Evolutionary conservation across 78 protist species (phyloP), one percentile per base, ranked within the genome.

Genomic region (Dictyostelium purpureum): DNA sequence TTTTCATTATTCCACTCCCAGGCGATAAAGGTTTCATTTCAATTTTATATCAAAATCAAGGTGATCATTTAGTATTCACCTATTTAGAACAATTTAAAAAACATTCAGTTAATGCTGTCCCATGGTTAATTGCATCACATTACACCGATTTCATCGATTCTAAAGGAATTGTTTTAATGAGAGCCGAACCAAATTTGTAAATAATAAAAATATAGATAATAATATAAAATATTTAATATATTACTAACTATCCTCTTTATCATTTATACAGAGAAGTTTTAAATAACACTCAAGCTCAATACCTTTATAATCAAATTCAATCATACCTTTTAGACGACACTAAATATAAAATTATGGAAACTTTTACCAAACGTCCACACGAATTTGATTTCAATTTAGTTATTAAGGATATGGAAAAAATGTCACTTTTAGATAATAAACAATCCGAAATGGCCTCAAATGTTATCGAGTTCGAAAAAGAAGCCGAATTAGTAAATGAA

Each of bases 121-220:
- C 80, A 11, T 85, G 92, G 92, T 19, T 85, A 37, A 43, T 70
- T 6, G 92, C 92, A 9, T 47, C 92, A 0, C 92, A 85, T 38
- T 85, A 85, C 35, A 85, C 63, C 14, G 92, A 85, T 74, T 57
- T 85, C n/a, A 31, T 73, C 4, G 92, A 70, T 24, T 61, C 92
- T 1, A 71, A 85, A 61, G 92, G 75, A 24, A 85, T 85, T 18
- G 92, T 85, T 42, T 73, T 85, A 47, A 85, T 85, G 92, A 70
- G 92, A 70, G 92, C 92, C 28, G 92, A 85, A 19, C 92, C 92
- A 70, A 85, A 85, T 73, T 74, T 85, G 89, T 81, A 81, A 52
- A 71, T 49, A 31, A 18, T 74, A 21, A 35, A 45, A 37, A 37
- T 28, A 45, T 12, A 40, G 9, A 45, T 31, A 38, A 4, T 43